Conservation (phyloP, 371 early-diverging fungal genomes). For the Circinella umbellata region DNA sequence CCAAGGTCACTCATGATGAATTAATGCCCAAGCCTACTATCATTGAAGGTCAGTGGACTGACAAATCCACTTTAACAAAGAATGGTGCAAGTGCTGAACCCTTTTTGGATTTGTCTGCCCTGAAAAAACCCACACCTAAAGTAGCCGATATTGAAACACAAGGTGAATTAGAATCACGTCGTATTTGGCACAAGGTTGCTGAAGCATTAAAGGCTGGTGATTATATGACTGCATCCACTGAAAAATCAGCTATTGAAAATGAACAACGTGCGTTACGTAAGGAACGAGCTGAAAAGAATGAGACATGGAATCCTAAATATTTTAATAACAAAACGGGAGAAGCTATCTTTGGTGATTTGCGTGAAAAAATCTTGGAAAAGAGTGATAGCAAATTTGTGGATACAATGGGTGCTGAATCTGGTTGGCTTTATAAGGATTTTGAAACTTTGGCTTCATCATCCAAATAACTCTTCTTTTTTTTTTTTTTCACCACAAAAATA, state of each 20-base stretch:
- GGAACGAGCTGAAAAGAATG: constrained; percentile 61
- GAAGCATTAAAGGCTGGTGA: constrained; percentile 70
- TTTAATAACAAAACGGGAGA: constrained; percentile 58
- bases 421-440: constrained; percentile 40
- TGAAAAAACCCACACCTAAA: constrained; percentile 44
- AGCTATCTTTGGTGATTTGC: constrained; percentile 44
- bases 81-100: constrained; percentile 44
- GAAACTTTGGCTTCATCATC: constrained; percentile 11
- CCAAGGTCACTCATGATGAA: constrained; percentile 51
- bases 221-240: constrained; percentile 69
- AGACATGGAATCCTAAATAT: constrained; percentile 62
- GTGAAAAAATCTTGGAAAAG: constrained; percentile 44
- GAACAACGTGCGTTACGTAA: constrained; percentile 72
- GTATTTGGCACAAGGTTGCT: constrained; percentile 75
- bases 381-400: constrained; percentile 53
- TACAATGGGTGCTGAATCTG: constrained; percentile 49
- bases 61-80: constrained; percentile 58
- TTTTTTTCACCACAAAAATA: neutral
- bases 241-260: constrained; percentile 78
- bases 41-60: constrained; percentile 73
- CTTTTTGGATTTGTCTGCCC: constrained; percentile 58
- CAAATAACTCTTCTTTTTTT: neutral
- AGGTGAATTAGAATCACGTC: constrained; percentile 70
- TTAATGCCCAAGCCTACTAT: constrained; percentile 36
- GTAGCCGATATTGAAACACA: constrained; percentile 65